Conservation (phyloP, 805 yeast species). For the Ogataea allantospora region DNA sequence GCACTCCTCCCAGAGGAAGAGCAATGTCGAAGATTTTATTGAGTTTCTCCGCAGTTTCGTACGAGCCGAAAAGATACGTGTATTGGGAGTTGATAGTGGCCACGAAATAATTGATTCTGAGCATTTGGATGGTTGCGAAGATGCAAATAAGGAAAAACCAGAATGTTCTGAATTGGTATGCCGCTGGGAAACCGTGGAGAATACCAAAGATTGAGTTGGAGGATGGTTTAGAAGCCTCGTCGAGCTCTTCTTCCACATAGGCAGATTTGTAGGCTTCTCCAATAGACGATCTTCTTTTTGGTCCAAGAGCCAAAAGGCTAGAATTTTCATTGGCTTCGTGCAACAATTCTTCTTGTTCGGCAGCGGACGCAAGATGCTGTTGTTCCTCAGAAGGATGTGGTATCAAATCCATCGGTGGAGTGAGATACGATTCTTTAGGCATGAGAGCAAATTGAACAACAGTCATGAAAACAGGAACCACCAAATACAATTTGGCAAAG, state of each 20-base stretch:
- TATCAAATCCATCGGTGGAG: constrained; percentile 36
- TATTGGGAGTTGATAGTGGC: constrained; percentile 59
- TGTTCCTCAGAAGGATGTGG: constrained; percentile 32
- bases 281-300: constrained; percentile 47
- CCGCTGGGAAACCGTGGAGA: constrained; percentile 50
- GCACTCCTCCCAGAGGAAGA: constrained; percentile 54
- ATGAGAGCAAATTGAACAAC: constrained; percentile 44
- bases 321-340: constrained; percentile 23
- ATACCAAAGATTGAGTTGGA: constrained; percentile 52
- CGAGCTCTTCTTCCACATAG: constrained; percentile 50
- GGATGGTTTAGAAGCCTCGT: constrained; percentile 32
- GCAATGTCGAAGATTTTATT: constrained; percentile 52
- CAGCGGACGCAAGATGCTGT: constrained; percentile 28
- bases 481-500: constrained; percentile 47
- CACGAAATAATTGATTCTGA: constrained; percentile 55
- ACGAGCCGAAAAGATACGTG: constrained; percentile 42
- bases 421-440: constrained; percentile 51
- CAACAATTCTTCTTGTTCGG: constrained; percentile 24
- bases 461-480: constrained; percentile 50
- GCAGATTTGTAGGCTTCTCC: constrained; percentile 57
- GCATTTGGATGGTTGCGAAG: constrained; percentile 56
- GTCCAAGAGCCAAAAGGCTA: constrained; percentile 18
- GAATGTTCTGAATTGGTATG: constrained; percentile 47
- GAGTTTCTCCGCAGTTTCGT: constrained; percentile 37
- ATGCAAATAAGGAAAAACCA: constrained; percentile 52